Evolutionary conservation across 2,329 filamentous ascomycete species (phyloP).

Genomic region (Alternaria sp.): DNA sequence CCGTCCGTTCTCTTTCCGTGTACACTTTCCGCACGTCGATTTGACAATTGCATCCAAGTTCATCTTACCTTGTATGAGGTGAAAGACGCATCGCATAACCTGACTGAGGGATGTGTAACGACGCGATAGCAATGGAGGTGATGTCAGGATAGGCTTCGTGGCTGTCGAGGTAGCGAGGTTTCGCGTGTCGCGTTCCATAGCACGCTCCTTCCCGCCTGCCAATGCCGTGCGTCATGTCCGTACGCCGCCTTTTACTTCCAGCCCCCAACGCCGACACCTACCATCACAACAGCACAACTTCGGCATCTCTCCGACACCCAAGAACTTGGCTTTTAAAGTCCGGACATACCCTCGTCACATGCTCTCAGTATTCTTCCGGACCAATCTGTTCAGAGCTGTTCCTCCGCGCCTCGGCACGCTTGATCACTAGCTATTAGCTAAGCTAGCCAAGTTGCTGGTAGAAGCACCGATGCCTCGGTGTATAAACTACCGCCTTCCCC

Average conservation of each 20-base stretch:
- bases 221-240: conserved; percentile 4
- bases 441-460: neutral
- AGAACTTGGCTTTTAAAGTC: conserved; percentile 7
- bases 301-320: conserved; percentile 6
- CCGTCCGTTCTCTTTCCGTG: neutral
- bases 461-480: conserved; percentile 12
- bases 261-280: neutral
- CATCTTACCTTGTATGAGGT: neutral
- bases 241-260: neutral
- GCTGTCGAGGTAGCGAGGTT: conserved; percentile 1
- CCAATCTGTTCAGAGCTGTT: conserved; percentile 18
- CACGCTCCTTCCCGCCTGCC: conserved; percentile 17
- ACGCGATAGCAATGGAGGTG: neutral
- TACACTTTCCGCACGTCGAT: neutral
- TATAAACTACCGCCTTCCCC: conserved; percentile 19
- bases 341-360: conserved; percentile 10
- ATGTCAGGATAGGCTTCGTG: conserved; percentile 20
- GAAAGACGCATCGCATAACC: neutral
- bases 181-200: conserved; percentile 12
- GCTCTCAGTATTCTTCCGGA: conserved; percentile 1
- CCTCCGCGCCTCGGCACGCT: conserved; percentile 14
- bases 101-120: neutral
- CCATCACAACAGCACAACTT: neutral
- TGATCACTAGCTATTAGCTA: conserved; percentile 6
- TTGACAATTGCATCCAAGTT: neutral